Evolutionary conservation across 2,329 filamentous ascomycete genomes (phyloP).

Genomic region (Clarireedia paspali): DNA sequence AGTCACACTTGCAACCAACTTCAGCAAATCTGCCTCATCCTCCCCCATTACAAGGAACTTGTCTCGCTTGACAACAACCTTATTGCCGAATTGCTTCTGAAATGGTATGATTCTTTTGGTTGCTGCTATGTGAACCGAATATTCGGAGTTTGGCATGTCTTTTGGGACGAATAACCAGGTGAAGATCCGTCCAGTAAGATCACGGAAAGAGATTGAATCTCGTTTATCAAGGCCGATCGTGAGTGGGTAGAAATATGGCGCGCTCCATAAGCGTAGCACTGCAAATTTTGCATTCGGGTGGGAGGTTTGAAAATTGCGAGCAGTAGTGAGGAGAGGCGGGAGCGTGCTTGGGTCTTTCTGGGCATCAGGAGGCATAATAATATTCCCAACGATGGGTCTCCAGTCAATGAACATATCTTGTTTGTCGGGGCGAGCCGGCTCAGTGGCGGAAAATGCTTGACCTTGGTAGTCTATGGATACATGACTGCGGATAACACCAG

Average conservation of each 20-base stretch:
- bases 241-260: conserved; percentile 42
- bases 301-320: conserved; percentile 26
- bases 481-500: conserved; percentile 35
- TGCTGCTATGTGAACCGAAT: conserved; percentile 36
- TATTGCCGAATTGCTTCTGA: conserved; percentile 30
- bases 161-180: conserved; percentile 42
- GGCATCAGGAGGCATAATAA: conserved; percentile 23
- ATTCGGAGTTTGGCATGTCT: conserved; percentile 37
- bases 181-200: conserved; percentile 37
- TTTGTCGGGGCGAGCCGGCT: conserved; percentile 29
- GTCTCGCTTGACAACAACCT: conserved; percentile 35
- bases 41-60: conserved; percentile 39
- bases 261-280: conserved; percentile 38
- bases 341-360: conserved; percentile 29
- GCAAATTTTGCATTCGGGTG: conserved; percentile 33
- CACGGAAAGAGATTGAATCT: conserved; percentile 32
- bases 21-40: conserved; percentile 34
- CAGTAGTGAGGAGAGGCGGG: conserved; percentile 29
- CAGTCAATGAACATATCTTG: conserved; percentile 40
- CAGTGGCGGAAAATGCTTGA: conserved; percentile 31
- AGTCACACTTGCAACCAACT: conserved; percentile 33
- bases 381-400: conserved; percentile 19
- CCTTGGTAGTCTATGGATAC: conserved; percentile 25
- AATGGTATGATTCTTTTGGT: conserved; percentile 10
- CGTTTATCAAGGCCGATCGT: conserved; percentile 36